A percentile compares a stretch with the other conserved stretches of the same genome.
Conservation (phyloP, 192 early-diverging fungal genomes). For the Obelidium mucronatum region DNA sequence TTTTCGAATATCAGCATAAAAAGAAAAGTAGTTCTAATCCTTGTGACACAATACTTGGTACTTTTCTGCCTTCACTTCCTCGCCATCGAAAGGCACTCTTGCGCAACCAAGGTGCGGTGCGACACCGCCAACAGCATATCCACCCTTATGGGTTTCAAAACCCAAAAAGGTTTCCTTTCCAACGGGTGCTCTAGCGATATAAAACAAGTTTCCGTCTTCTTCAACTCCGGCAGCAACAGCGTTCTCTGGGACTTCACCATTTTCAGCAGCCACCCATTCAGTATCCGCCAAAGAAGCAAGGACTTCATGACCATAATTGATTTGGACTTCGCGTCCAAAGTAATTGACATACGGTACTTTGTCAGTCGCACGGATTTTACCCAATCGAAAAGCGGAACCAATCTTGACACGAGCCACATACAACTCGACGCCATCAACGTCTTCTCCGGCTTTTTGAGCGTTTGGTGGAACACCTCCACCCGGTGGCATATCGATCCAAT, state of each 20-base stretch:
- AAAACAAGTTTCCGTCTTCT: slow-evolving; percentile 23
- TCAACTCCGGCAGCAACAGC: slow-evolving; percentile 24
- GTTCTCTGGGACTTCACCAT: slow-evolving; percentile 6
- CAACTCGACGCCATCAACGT: slow-evolving; percentile 17
- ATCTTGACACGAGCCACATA: slow-evolving; percentile 36
- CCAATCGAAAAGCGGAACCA: slow-evolving; percentile 10
- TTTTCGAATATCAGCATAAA: too few species aligned
- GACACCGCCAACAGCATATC: background rate
- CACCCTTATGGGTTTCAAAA: background rate
- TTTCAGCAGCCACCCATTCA: background rate
- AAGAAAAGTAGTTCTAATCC: too few species aligned
- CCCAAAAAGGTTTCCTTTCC: slow-evolving; percentile 10
- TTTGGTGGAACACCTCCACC: background rate
- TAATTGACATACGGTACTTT: slow-evolving; percentile 16
- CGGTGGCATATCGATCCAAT: slow-evolving; percentile 6
- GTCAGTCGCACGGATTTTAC: slow-evolving; percentile 11
- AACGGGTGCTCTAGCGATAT: slow-evolving; percentile 21
- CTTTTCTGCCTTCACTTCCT: slow-evolving; percentile 8
- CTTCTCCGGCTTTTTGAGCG: slow-evolving; percentile 19
- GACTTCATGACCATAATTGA: slow-evolving; percentile 32
- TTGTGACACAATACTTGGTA: slow-evolving; percentile 30
- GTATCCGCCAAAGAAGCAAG: background rate
- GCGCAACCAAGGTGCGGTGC: background rate
- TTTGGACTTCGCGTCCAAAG: slow-evolving; percentile 22
- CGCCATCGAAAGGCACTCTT: background rate